phyloP scores from a whole-genome alignment of 495 filamentous ascomycete species.

The Neurospora sp. region DNA sequence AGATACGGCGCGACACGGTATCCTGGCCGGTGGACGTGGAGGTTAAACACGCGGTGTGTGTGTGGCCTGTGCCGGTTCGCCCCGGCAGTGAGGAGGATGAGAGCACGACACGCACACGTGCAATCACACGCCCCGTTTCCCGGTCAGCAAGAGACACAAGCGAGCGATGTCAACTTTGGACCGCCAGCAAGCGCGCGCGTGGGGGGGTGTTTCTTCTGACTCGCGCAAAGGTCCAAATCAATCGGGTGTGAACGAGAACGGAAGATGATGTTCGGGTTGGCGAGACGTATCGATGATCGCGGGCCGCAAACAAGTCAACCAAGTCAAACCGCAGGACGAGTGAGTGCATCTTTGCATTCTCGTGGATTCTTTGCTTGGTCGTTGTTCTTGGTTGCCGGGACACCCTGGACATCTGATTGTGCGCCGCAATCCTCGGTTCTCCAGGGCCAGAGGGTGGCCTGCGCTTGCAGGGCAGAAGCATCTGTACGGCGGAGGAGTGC shows the following conservation, averaged over 20 bases:
- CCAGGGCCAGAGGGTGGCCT: not conserved
- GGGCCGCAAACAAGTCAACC: not conserved
- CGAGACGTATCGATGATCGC: not conserved
- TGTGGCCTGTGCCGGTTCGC: not conserved
- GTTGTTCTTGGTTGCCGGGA: not conserved
- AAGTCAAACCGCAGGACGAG: not conserved
- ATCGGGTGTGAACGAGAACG: not conserved
- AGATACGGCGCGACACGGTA: not conserved
- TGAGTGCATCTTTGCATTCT: not conserved
- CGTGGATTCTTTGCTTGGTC: not conserved
- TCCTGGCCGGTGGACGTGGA: constrained; percentile 5
- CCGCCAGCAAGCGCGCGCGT: not conserved
- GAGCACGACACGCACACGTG: not conserved
- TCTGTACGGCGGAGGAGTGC: not conserved
- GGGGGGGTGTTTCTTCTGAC: not conserved
- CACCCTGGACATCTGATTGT: not conserved
- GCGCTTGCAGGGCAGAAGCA: not conserved
- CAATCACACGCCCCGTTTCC: not conserved
- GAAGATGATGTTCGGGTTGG: not conserved
- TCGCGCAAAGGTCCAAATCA: not conserved
- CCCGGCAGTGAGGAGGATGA: constrained; percentile 1
- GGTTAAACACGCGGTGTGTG: constrained; percentile 6
- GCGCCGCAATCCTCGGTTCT: not conserved
- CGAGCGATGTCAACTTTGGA: not conserved
- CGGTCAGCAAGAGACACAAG: not conserved